Percentiles rank a stretch among this genome's conserved stretches.
Conservation (phyloP, 306 rosid species). For the Delonix regia region DNA sequence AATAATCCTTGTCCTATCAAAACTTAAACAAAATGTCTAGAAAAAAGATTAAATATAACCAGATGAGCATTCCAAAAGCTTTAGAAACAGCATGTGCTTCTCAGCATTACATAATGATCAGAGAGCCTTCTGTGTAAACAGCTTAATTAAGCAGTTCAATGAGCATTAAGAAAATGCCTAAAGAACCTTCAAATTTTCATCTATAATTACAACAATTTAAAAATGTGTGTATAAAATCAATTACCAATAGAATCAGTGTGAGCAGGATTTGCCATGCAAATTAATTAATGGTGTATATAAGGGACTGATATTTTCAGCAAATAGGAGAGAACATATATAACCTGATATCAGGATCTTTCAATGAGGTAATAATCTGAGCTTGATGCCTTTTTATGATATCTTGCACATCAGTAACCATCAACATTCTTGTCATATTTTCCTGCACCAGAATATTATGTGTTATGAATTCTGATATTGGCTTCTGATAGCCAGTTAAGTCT, state of each 20-base stretch:
- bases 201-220: constrained; percentile 11
- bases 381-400: constrained; percentile 98
- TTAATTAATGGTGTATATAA: constrained; percentile 14
- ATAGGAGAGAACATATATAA: constrained; percentile 42
- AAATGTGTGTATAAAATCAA: constrained; percentile 1
- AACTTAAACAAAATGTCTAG: no score
- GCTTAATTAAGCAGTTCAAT: background rate
- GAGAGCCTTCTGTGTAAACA: background rate
- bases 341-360: constrained; percentile 99
- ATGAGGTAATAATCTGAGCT: constrained; percentile 97
- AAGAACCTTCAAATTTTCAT: constrained; percentile 8
- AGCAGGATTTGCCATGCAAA: constrained; percentile 18
- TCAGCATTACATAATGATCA: no score
- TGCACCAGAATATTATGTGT: constrained; percentile 50
- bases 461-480: constrained; percentile 34
- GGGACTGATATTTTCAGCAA: constrained; percentile 30
- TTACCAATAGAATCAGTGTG: background rate
- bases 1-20: no score
- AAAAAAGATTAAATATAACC: no score
- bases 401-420: constrained; percentile 99
- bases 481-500: constrained; percentile 30
- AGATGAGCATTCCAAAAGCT: no score
- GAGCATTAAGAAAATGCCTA: background rate
- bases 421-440: constrained; percentile 99
- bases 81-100: no score